A percentile compares a stretch with the other conserved stretches of the same genome.
Evolutionary conservation across 2,329 filamentous ascomycete genomes (phyloP).

Genomic region (Colletotrichum chlorophyti): DNA sequence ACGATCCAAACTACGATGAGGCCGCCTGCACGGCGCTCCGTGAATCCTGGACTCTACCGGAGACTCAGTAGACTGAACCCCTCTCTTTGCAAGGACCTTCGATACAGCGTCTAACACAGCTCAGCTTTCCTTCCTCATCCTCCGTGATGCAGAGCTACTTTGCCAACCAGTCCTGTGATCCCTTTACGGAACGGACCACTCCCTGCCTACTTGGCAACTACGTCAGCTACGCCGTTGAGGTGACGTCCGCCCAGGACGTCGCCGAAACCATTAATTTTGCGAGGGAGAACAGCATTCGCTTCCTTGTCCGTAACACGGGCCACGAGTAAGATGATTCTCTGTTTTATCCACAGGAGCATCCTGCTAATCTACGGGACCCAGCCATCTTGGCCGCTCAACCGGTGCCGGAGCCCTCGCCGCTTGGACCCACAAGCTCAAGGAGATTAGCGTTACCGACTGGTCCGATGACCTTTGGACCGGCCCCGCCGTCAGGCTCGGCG

Average conservation of each 20-base stretch:
- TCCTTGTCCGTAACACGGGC: conserved; percentile 43
- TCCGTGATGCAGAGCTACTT: conserved; percentile 48
- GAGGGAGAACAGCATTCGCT: conserved; percentile 42
- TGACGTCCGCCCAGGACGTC: conserved; percentile 38
- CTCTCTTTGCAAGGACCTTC: background rate
- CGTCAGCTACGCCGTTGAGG: conserved; percentile 46
- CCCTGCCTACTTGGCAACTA: conserved; percentile 52
- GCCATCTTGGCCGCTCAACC: conserved; percentile 42
- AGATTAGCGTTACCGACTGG: conserved; percentile 49
- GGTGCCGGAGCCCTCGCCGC: conserved; percentile 47
- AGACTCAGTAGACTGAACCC: conserved; percentile 41
- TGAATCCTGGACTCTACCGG: conserved; percentile 40
- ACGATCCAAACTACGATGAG: conserved; percentile 53
- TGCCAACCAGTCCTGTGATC: conserved; percentile 45
- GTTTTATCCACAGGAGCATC: conserved; percentile 31
- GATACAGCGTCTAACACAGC: conserved; percentile 5
- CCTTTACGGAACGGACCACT: conserved; percentile 43
- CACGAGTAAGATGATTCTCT: conserved; percentile 33
- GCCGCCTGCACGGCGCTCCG: conserved; percentile 47
- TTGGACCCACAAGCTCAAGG: conserved; percentile 48
- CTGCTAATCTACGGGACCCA: conserved; percentile 38
- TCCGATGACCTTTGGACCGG: conserved; percentile 51
- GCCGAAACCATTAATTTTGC: conserved; percentile 44
- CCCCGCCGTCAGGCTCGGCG: conserved; percentile 57
- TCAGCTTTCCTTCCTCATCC: conserved; percentile 43